phyloP scores from a whole-genome alignment of 2,329 filamentous ascomycete genomes.

The Colletotrichum echinochloae region DNA sequence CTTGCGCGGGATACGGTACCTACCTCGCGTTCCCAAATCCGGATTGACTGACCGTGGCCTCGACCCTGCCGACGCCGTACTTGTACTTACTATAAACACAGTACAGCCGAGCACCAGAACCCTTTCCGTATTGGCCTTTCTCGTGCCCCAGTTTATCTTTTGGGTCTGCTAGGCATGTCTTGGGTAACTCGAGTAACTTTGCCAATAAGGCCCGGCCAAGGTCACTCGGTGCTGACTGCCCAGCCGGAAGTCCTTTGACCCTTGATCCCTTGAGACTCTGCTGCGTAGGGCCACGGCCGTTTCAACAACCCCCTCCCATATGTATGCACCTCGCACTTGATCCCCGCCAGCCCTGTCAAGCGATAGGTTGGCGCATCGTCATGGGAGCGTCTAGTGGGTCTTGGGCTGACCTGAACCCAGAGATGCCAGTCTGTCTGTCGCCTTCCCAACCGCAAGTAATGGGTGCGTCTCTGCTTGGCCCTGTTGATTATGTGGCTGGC shows the following conservation, averaged over 20 bases:
- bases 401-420: conserved; percentile 31
- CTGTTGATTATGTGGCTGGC: conserved; percentile 36
- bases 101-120: conserved; percentile 26
- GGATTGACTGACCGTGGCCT: conserved; percentile 29
- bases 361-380: conserved; percentile 37
- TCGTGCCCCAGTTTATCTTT: conserved; percentile 38
- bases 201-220: conserved; percentile 18
- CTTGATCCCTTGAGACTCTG: conserved; percentile 17
- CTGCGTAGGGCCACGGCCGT: conserved; percentile 23
- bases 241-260: conserved; percentile 28
- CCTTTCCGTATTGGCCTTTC: conserved; percentile 32
- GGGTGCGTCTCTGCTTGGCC: conserved; percentile 30
- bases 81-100: not conserved
- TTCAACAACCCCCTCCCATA: conserved; percentile 28
- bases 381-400: conserved; percentile 29
- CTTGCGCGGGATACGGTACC: conserved; percentile 24
- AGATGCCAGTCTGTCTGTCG: conserved; percentile 15
- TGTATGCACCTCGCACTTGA: conserved; percentile 25
- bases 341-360: conserved; percentile 36
- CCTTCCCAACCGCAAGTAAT: conserved; percentile 24
- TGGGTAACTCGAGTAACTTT: conserved; percentile 28
- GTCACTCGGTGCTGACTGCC: conserved; percentile 35
- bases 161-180: conserved; percentile 39
- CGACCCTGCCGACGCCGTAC: conserved; percentile 32
- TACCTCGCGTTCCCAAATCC: conserved; percentile 32